A percentile compares a stretch with the other conserved stretches of the same genome.
Conservation (phyloP, 805 yeast genomes). For the Lipomyces lipofer region DNA sequence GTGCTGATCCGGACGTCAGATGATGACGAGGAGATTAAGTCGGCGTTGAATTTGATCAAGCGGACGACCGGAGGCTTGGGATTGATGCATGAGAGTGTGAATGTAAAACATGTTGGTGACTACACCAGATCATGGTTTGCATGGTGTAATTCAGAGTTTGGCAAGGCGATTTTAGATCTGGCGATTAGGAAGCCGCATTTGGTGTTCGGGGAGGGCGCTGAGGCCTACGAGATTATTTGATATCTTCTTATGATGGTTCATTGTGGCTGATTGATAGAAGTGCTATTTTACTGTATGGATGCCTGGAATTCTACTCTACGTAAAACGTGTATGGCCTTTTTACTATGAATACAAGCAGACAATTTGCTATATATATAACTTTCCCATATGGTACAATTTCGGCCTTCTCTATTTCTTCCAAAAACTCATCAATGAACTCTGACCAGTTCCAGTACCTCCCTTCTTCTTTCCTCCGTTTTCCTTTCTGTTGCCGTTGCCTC, state of each 20-base stretch:
- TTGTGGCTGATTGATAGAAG: no score
- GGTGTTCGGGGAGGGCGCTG: slow-evolving; percentile 50
- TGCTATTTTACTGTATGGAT: no score
- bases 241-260: no score
- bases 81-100: slow-evolving; percentile 77
- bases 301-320: no score
- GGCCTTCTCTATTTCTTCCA: slow-evolving; percentile 16
- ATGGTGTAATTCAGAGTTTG: slow-evolving; percentile 92
- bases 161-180: slow-evolving; percentile 76
- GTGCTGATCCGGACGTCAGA: slow-evolving; percentile 72
- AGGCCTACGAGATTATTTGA: background rate
- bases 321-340: no score
- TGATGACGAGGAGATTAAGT: slow-evolving; percentile 65
- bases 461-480: slow-evolving; percentile 5
- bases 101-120: slow-evolving; percentile 54
- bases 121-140: slow-evolving; percentile 90
- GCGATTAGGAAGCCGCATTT: slow-evolving; percentile 73
- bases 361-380: no score
- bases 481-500: slow-evolving; percentile 3
- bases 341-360: no score
- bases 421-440: slow-evolving; percentile 22
- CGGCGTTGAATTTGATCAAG: slow-evolving; percentile 53
- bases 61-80: slow-evolving; percentile 72
- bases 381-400: no score
- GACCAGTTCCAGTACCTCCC: slow-evolving; percentile 5